A percentile compares a stretch with the other conserved stretches of the same genome.
phyloP scores from a whole-genome alignment of 352 stramenopile species.

The Phytophthora pseudosyringae region DNA sequence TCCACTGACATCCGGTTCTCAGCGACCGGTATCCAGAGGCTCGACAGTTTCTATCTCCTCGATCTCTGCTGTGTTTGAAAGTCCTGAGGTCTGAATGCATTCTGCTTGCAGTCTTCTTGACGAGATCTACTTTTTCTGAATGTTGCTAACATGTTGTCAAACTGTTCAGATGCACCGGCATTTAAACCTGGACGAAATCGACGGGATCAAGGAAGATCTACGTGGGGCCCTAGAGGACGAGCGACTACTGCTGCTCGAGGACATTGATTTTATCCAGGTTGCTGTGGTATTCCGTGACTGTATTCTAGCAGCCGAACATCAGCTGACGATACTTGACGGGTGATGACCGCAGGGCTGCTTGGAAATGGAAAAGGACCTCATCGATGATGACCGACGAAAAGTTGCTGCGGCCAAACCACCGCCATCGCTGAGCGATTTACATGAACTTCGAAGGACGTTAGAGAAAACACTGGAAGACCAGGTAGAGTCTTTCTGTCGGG shows the following conservation, averaged over 20 bases:
- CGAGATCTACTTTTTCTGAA: background rate
- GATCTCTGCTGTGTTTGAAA: conserved; percentile 66
- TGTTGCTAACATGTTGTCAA: conserved; percentile 1
- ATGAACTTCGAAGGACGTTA: conserved; percentile 57
- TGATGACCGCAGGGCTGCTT: conserved; percentile 57
- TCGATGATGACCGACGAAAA: conserved; percentile 73
- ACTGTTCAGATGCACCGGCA: conserved; percentile 42
- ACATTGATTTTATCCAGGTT: conserved; percentile 87
- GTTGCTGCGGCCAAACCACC: conserved; percentile 41
- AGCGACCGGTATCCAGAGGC: conserved; percentile 64
- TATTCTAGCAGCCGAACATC: background rate
- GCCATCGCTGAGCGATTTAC: conserved; percentile 71
- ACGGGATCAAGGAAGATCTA: conserved; percentile 69
- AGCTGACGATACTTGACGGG: background rate
- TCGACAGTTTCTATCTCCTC: conserved; percentile 72
- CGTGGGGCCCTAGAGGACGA: conserved; percentile 66
- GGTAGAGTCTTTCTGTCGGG: conserved; percentile 23
- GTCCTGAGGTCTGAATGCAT: conserved; percentile 43
- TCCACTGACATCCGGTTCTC: conserved; percentile 50
- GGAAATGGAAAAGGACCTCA: conserved; percentile 87
- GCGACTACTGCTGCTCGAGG: conserved; percentile 67
- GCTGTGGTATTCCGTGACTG: background rate
- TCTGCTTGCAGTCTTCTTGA: background rate
- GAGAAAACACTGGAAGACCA: conserved; percentile 74
- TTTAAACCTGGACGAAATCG: conserved; percentile 78